Evolutionary conservation across 495 filamentous ascomycete species (phyloP).

Genomic region (Trichodelitschia bisporula): DNA sequence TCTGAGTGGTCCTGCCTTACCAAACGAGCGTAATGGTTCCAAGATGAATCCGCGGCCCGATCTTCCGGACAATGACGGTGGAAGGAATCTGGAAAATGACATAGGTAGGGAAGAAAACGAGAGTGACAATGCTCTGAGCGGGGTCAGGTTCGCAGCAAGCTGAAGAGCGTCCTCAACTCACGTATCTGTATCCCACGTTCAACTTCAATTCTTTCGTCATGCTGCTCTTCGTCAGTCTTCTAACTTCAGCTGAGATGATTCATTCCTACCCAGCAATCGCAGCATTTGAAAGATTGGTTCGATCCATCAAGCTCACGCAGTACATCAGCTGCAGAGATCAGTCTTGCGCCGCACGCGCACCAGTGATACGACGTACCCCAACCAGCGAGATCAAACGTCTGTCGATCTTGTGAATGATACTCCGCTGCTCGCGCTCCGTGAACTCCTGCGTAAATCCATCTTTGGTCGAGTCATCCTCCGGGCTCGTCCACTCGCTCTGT

Average conservation of each 20-base stretch:
- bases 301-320: constrained; percentile 40
- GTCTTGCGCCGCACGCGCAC: too few species aligned
- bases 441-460: constrained; percentile 4
- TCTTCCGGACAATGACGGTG: constrained; percentile 30
- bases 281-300: constrained; percentile 39
- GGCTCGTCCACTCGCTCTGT: neutral
- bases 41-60: constrained; percentile 34
- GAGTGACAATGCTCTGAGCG: constrained; percentile 26
- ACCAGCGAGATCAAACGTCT: constrained; percentile 34
- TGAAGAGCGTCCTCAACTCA: constrained; percentile 1
- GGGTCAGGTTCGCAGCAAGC: neutral
- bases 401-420: constrained; percentile 35
- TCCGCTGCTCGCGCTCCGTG: constrained; percentile 11
- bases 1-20: too few species aligned
- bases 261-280: constrained; percentile 26
- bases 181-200: constrained; percentile 5
- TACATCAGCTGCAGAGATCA: too few species aligned
- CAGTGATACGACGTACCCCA: too few species aligned
- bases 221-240: constrained; percentile 4
- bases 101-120: constrained; percentile 46
- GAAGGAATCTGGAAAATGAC: constrained; percentile 35
- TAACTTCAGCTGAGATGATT: neutral
- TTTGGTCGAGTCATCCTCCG: neutral
- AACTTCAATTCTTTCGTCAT: constrained; percentile 30
- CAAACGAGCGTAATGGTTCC: constrained; percentile 17